Evolutionary conservation across 23 red algal species (phyloP), one percentile per base, ranked within the genome.

Genomic region (Chondrus crispus): DNA sequence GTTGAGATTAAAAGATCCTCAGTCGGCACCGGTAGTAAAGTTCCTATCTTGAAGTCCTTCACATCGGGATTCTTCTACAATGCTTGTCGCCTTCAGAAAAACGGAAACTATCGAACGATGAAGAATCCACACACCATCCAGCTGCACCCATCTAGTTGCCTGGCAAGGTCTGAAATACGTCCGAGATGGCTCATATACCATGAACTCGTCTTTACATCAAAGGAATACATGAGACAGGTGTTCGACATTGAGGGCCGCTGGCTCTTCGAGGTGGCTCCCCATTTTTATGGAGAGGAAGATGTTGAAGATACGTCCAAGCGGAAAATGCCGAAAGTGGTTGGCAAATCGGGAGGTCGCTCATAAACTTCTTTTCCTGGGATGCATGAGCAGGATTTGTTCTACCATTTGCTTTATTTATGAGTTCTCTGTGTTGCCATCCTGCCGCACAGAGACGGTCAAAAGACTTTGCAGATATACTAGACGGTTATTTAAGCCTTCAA

Each of bases 21-120:
- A 2, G 74, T 80, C 46, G 92, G 92, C 4, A 47, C 50, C 11
- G 90, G 85, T 16, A 71, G 89, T 41, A 78, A 85, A 35, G 88
- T 72, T 32, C 74, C 84, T 29, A 84, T 96, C 68, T 68, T 92
- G 30, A 98, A 98, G 60, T 91, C 96, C 20, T 78, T 98, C 18
- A 84, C 85, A 41, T 66, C 91, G 3, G 96, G 96, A 66, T 98
- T 90, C 75, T 98, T 98, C 51, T 95, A 88, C 46, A 89, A 98
- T 40, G 91, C 88, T 42, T 93, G 88, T n/a, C 72, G 77, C 51
- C 68, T 98, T 40, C 85, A 94, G 74, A 94, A 95, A 38, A 92
- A 91, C 43, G 96, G 96, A 29, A 46, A 68, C 36, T 98, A 98
- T 50, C 92, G 91, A 53, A 98, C 96, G 5, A 42, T 98, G 53